A percentile compares a stretch with the other conserved stretches of the same genome.
Evolutionary conservation across 2,329 filamentous ascomycete genomes (phyloP).

Genomic region (Cryphonectria radicalis): DNA sequence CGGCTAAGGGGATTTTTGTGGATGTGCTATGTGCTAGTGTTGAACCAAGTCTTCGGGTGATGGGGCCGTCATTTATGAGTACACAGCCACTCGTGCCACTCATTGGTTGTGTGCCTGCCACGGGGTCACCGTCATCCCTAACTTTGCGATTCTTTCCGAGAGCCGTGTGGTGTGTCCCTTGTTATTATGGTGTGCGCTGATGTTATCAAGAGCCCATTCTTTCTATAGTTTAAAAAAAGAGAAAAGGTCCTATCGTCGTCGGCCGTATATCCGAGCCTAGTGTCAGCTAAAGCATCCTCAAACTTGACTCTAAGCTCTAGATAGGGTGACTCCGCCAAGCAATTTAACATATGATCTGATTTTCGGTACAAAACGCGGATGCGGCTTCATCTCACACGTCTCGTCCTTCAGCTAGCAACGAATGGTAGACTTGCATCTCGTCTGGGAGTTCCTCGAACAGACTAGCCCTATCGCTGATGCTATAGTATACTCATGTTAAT

Average conservation of each 20-base stretch:
- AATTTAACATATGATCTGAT: background rate
- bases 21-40: background rate
- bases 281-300: constrained; percentile 24
- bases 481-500: background rate
- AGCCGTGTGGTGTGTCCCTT: background rate
- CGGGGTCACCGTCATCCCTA: background rate
- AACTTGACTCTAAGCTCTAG: background rate
- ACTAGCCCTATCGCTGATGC: background rate
- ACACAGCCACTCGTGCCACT: background rate
- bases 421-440: background rate
- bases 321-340: background rate
- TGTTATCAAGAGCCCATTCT: background rate
- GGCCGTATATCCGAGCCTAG: background rate
- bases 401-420: background rate
- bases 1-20: background rate
- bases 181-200: background rate
- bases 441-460: background rate
- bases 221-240: background rate
- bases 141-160: background rate
- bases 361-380: background rate
- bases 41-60: background rate
- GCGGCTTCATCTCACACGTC: background rate
- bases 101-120: background rate
- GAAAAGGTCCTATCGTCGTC: background rate
- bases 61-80: constrained; percentile 2